Conservation (phyloP, 192 early-diverging fungal species). For the Coemansia pectinata region DNA sequence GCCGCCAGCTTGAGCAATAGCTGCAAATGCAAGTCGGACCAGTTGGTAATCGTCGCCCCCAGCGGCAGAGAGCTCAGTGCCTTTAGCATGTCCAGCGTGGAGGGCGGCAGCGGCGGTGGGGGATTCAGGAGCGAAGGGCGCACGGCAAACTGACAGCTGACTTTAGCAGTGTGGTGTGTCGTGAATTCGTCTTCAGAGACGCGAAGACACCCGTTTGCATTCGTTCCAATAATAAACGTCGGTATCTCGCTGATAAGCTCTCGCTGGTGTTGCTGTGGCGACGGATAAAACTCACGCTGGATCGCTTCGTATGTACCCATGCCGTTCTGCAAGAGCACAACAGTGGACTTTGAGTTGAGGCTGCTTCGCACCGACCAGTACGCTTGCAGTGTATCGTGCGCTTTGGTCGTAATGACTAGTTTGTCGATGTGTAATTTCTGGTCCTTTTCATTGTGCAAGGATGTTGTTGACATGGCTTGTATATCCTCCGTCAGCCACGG, state of each 20-base stretch:
- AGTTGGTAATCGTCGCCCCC: slow-evolving; percentile 34
- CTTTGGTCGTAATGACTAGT: slow-evolving; percentile 67
- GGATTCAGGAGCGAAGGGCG: slow-evolving; percentile 15
- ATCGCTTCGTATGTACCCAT: slow-evolving; percentile 63
- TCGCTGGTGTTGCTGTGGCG: slow-evolving; percentile 20
- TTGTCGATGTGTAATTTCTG: slow-evolving; percentile 39
- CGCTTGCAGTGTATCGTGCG: slow-evolving; percentile 61
- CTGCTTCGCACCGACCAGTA: slow-evolving; percentile 54
- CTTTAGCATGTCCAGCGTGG: slow-evolving; percentile 23
- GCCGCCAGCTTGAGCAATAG: slow-evolving; percentile 63
- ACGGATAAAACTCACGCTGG: slow-evolving; percentile 21
- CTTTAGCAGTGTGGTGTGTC: slow-evolving; percentile 60
- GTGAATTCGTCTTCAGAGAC: slow-evolving; percentile 47
- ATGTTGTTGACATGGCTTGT: slow-evolving; percentile 37
- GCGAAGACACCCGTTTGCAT: slow-evolving; percentile 60
- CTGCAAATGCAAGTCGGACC: slow-evolving; percentile 50
- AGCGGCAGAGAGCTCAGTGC: slow-evolving; percentile 33
- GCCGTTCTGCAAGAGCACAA: slow-evolving; percentile 70
- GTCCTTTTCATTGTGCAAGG: slow-evolving; percentile 15
- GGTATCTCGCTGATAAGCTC: slow-evolving; percentile 28
- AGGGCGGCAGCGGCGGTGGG: slow-evolving; percentile 4
- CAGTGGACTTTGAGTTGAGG: slow-evolving; percentile 52
- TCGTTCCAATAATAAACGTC: slow-evolving; percentile 55
- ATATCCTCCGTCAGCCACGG: slow-evolving; percentile 37
- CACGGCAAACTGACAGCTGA: slow-evolving; percentile 55